Evolutionary conservation across 192 early-diverging fungal species (phyloP).

Genomic region (Backusella sp.): DNA sequence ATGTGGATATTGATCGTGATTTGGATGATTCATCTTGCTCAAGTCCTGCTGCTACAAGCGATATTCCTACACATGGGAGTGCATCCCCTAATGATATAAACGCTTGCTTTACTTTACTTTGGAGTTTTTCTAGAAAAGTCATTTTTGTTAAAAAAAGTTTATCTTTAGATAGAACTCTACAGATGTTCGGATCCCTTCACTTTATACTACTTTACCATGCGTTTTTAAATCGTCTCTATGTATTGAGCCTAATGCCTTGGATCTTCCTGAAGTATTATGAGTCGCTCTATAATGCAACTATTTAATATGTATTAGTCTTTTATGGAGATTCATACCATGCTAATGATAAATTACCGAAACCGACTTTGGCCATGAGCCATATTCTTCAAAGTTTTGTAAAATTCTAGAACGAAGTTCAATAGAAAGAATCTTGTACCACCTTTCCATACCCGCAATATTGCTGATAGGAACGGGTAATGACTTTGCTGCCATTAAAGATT

Average conservation of each 20-base stretch:
- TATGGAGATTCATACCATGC: neutral
- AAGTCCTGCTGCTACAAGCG: neutral
- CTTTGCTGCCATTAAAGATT: conserved; percentile 50
- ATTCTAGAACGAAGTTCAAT: conserved; percentile 53
- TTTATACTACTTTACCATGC: neutral
- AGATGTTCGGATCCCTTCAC: neutral
- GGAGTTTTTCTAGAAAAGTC: neutral
- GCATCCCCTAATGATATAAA: neutral
- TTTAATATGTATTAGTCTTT: neutral
- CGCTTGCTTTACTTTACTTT: neutral
- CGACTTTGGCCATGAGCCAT: conserved; percentile 53
- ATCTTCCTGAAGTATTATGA: neutral
- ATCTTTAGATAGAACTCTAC: neutral
- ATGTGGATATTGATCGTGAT: neutral
- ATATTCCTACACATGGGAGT: neutral
- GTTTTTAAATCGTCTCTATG: conserved; percentile 12
- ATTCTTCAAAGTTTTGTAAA: conserved; percentile 45
- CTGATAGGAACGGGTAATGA: conserved; percentile 35
- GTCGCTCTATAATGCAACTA: neutral
- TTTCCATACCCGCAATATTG: conserved; percentile 26
- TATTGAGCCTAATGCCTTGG: neutral
- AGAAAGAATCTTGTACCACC: conserved; percentile 54
- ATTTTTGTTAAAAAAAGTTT: neutral
- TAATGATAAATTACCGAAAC: conserved; percentile 33
- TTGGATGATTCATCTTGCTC: conserved; percentile 12